Evolutionary conservation across 2,329 filamentous ascomycete species (phyloP), one percentile per base, ranked within the genome.

Genomic region (Penicillium digitatum): DNA sequence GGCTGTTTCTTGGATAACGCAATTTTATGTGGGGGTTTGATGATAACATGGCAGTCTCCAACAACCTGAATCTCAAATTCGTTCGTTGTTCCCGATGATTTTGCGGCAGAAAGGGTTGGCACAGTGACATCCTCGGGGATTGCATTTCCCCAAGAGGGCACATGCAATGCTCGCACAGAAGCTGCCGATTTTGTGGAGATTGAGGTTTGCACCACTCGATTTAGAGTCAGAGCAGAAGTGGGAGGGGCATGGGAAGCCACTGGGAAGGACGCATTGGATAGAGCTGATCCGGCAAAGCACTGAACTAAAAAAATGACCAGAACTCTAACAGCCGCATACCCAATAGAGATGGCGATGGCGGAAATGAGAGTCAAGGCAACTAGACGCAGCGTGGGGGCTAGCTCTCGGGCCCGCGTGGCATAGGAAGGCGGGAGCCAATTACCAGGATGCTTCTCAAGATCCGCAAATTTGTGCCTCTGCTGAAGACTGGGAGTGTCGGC

Each of bases 61-160:
- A 82, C 74, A n/a, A 78, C 73, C 56, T 81, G 75, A n/a, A 83
- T 72, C 55, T 81, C 77, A 62, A 82, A 83, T 11, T 69, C 66
- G 37, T 75, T 72, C 3, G 69, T 68, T 16, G 72, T 67, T 20
- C 66, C 70, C 12, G 56, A 51, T 24, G 58, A 53, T 24, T 62
- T 61, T 12, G 59, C 51, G 27, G 61, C 58, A 32, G 64, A 62
- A 24, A 63, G 63, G 16, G 61, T 60, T 35, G 66, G 62, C 16
- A 60, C 61, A 22, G 66, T 62, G 10, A 69, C 55, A 22, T 67
- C 65, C 9, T 67, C 63, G 27, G 66, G 53, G 8, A 64, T 58
- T n/a, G 68, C 61, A 18, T 59, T 55, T 48, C 52, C 48, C 12
- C 63, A 49, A 22, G 48, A 48, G 38, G 63, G 57, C 31, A 50